Base-by-base conservation (phyloP, 2,329 filamentous ascomycete species). In the Fusarium proliferatum region DNA sequence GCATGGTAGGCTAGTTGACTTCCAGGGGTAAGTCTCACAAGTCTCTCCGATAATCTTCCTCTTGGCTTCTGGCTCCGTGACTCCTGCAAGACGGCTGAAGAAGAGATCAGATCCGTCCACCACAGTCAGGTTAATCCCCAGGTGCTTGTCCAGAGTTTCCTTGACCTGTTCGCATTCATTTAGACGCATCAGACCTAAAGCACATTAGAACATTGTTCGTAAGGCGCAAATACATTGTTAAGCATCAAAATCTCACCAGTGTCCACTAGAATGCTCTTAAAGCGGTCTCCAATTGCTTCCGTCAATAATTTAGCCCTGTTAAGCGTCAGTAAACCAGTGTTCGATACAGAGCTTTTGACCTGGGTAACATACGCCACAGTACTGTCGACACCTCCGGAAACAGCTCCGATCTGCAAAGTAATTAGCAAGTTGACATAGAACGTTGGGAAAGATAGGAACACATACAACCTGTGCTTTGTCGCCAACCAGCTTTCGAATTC, bases 381-480 rank as follows among this genome's bases (percentile, higher is more conserved):
- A 13, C 51, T 53, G 13, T 53, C 51, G 26, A 53, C 51, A 17
- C 33, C 51, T 39, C 33, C 33, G 19, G 51, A 39, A 39, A 53
- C 51, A 53, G 51, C 33, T 28, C 51, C 34, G 28, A 53, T 39
- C 68, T 73, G 57, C 36, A 36, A 43, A 61, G 19, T 68, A 41
- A 43, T 72, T 15, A 68, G 69, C 52, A 71, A 68, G 45, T 26
- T 34, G 42, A 36, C 34, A 62, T 46, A n/a, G 38, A 41, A 49
- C 34, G 36, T 34, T 59, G 30, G 48, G 42, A 16, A 53, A 58
- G 38, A 51, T 41, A 21, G 46, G 46, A 60, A 46, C 84, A 60
- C 86, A 42, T 64, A 67, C 64, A 39, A 53, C 51, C 19, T 53
- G 51, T 28, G 51, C 51, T 19, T 53, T 53, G 34, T 53, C 51